These are phyloP conservation scores for Zygoascus meyerae DNA, from an alignment of 1,139 yeast genomes.

Conservation along the genomic window DNA sequence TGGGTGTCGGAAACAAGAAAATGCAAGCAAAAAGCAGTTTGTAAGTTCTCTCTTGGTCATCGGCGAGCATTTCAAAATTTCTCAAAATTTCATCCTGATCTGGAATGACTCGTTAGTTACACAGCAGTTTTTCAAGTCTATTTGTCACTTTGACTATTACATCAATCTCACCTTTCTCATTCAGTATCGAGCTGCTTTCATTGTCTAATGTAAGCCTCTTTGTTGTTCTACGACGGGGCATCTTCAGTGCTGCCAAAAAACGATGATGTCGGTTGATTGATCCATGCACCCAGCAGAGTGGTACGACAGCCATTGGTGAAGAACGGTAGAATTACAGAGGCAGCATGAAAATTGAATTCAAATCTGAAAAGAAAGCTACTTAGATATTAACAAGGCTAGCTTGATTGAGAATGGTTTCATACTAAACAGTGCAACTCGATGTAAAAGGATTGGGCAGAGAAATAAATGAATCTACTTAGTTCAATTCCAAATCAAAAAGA, in stretches of 20 bases:
- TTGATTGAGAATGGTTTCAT: too few species aligned
- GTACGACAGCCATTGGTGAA: too few species aligned
- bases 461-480: too few species aligned
- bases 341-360: too few species aligned
- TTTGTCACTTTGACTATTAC: neutral
- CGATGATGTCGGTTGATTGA: too few species aligned
- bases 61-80: slow-evolving; percentile 25
- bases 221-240: slow-evolving; percentile 21
- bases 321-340: too few species aligned
- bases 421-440: too few species aligned
- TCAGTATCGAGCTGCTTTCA: slow-evolving; percentile 17
- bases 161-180: slow-evolving; percentile 22
- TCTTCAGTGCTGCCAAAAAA: neutral
- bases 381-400: too few species aligned
- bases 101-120: neutral
- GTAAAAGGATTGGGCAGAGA: too few species aligned
- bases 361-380: too few species aligned
- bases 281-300: too few species aligned
- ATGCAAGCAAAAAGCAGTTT: slow-evolving; percentile 24
- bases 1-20: slow-evolving; percentile 32
- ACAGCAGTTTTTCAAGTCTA: neutral
- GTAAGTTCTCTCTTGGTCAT: slow-evolving; percentile 22
- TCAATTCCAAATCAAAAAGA: slow-evolving; percentile 52
- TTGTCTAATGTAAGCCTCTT: slow-evolving; percentile 18
- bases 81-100: slow-evolving; percentile 30